These are phyloP conservation scores for Theileria annulata DNA, from an alignment of 169 alveolate species.

Conservation along the genomic window DNA sequence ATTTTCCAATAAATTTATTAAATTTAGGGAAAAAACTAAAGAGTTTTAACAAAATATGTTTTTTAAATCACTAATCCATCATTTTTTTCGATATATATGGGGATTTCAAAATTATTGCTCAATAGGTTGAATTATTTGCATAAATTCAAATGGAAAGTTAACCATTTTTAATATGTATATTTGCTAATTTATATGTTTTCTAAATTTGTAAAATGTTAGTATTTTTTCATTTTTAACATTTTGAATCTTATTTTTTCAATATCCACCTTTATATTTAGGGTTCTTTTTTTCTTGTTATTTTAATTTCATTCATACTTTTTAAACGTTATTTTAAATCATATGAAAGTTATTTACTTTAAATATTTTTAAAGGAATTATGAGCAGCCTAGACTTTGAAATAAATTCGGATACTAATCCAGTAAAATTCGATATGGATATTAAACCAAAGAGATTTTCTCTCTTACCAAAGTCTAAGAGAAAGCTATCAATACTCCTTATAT, in stretches of 20 bases:
- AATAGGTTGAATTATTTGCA: slow-evolving; percentile 50
- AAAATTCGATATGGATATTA: background rate
- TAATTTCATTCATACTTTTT: background rate
- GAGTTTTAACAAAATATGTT: slow-evolving; percentile 44
- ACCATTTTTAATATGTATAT: slow-evolving; percentile 45
- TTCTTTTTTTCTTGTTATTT: background rate
- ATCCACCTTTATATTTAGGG: background rate
- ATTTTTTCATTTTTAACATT: slow-evolving; percentile 29
- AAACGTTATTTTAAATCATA: background rate
- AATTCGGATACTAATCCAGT: slow-evolving; percentile 8
- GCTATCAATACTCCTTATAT: slow-evolving; percentile 62
- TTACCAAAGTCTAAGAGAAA: slow-evolving; percentile 21
- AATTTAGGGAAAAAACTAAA: slow-evolving; percentile 44
- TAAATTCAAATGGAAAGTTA: slow-evolving; percentile 29
- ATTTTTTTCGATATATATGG: slow-evolving; percentile 8
- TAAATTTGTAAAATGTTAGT: slow-evolving; percentile 52
- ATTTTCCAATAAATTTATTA: slow-evolving; percentile 4
- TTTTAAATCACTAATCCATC: slow-evolving; percentile 22
- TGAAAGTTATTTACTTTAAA: background rate
- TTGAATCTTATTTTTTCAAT: slow-evolving; percentile 27
- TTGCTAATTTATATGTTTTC: slow-evolving; percentile 31
- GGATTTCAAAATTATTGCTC: slow-evolving; percentile 47
- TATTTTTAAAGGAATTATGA: slow-evolving; percentile 6
- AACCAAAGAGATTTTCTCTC: background rate
- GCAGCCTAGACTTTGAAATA: slow-evolving; percentile 18